Base-by-base conservation (phyloP, 169 alveolate species). In the Eimeria brunetti region DNA sequence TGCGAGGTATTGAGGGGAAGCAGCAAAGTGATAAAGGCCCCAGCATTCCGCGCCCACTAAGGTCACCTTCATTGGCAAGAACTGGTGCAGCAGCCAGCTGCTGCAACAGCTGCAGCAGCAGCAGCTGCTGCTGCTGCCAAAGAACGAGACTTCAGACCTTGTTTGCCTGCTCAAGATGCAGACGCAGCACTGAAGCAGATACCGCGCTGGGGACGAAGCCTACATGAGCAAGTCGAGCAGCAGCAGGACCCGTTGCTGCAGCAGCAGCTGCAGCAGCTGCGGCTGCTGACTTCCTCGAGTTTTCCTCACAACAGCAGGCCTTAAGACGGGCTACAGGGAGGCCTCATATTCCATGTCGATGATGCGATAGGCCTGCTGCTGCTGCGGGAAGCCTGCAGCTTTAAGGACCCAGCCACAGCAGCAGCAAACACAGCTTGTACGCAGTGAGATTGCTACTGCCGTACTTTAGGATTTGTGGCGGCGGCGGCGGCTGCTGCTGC, bases 51-150 rank as follows among this genome's bases (percentile, higher is more conserved):
- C 7, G 6, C n/a, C 27, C 38, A 20, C 53, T 36, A 73, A 41
- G 83, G 83, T 73, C 56, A 73, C 83, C 83, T 73, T 73, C 83
- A 14, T 27, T 12, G 7, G 33, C 73, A 62, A 62, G 38, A 5
- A 62, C 73, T 62, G 73, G 73, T 73, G 83, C 83, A 73, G 83
- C 83, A 62, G 83, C 83, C 12, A n/a, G 78, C 83, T 16, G n/a
- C 53, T 11, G 11, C 51, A 73, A 6, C 83, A 14, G 83, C 83
- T 22, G 53, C 56, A 33, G 83, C 83, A 73, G 30, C 51, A 73
- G 46, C 51, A 20, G 51, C 83, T 73, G 83, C 83, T 41, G 46
- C 83, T 73, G 51, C 24, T 73, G 51, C 83, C n/a, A 7, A 5
- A 41, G n/a, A n/a, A 33, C 56, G 20, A 22, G 80, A 24, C 20